phyloP scores from a whole-genome alignment of 345 rosid genomes.

The Eucalyptus leucophloia region DNA sequence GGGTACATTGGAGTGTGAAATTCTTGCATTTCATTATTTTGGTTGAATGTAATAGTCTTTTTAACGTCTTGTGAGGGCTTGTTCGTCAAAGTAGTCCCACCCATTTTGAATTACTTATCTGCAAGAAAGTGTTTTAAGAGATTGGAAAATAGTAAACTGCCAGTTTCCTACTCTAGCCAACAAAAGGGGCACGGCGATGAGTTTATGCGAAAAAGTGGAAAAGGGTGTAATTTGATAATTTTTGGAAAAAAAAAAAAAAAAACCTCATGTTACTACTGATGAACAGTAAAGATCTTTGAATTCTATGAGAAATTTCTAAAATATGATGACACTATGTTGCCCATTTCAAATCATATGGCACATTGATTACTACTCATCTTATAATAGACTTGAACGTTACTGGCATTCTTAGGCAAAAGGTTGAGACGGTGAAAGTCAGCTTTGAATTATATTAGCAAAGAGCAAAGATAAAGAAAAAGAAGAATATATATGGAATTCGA shows the following conservation, averaged over 20 bases:
- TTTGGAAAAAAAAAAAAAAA: not conserved
- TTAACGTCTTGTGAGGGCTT: not conserved
- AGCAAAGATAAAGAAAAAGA: not conserved
- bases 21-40: not conserved
- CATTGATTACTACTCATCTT: not conserved
- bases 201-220: not conserved
- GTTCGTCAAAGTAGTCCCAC: not conserved
- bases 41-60: not conserved
- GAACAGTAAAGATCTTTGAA: not conserved
- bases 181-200: not conserved
- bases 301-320: not conserved
- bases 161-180: not conserved
- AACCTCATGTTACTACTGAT: not conserved
- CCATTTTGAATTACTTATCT: not conserved
- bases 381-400: not conserved
- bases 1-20: not conserved
- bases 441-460: not conserved
- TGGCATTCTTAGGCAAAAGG: not conserved
- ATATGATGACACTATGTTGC: not conserved
- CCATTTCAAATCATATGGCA: not conserved
- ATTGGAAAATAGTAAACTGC: not conserved
- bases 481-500: not conserved
- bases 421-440: not conserved
- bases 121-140: not conserved
- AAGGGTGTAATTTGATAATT: not conserved